Evolutionary conservation across 768 basidiomycete genomes (phyloP).

Genomic region (Leccinum uliginosum): DNA sequence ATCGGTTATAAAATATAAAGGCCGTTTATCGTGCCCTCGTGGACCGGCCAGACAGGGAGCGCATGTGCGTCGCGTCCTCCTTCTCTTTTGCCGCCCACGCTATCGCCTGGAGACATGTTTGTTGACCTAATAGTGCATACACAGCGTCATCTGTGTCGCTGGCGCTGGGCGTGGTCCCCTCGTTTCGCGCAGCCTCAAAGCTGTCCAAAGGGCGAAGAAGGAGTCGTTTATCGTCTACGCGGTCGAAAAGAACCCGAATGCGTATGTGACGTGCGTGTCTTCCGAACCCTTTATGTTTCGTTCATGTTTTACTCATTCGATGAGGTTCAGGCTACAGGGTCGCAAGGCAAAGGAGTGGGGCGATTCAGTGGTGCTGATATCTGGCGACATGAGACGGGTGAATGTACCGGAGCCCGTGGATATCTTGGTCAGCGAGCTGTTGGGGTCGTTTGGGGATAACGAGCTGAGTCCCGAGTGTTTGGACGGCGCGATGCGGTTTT

Average conservation of each 20-base stretch:
- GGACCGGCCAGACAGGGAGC: slow-evolving; percentile 58
- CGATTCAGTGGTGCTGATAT: slow-evolving; percentile 71
- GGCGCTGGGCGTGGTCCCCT: slow-evolving; percentile 95
- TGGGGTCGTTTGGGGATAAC: slow-evolving; percentile 98
- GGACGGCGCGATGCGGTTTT: slow-evolving; percentile 89
- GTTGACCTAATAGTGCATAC: slow-evolving; percentile 13
- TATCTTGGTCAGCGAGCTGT: slow-evolving; percentile 90
- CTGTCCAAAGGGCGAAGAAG: slow-evolving; percentile 62
- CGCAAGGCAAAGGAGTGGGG: slow-evolving; percentile 82
- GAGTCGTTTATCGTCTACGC: slow-evolving; percentile 69
- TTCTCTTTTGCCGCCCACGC: background rate
- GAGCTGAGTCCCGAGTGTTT: slow-evolving; percentile 97
- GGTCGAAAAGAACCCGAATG: slow-evolving; percentile 96
- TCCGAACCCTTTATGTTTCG: slow-evolving; percentile 2
- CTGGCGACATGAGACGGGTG: slow-evolving; percentile 90
- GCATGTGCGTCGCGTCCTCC: slow-evolving; percentile 51
- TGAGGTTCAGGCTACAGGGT: slow-evolving; percentile 66
- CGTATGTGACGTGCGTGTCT: slow-evolving; percentile 80
- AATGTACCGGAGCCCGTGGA: slow-evolving; percentile 84
- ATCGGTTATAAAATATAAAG: slow-evolving; percentile 32
- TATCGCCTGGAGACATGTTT: slow-evolving; percentile 2
- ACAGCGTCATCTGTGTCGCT: slow-evolving; percentile 82
- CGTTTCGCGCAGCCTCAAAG: slow-evolving; percentile 77
- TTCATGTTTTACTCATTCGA: slow-evolving; percentile 10
- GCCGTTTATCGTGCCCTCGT: slow-evolving; percentile 77